Evolutionary conservation across 495 filamentous ascomycete genomes (phyloP), one percentile per base, ranked within the genome.

Genomic region (Lasiosphaeris hirsuta): DNA sequence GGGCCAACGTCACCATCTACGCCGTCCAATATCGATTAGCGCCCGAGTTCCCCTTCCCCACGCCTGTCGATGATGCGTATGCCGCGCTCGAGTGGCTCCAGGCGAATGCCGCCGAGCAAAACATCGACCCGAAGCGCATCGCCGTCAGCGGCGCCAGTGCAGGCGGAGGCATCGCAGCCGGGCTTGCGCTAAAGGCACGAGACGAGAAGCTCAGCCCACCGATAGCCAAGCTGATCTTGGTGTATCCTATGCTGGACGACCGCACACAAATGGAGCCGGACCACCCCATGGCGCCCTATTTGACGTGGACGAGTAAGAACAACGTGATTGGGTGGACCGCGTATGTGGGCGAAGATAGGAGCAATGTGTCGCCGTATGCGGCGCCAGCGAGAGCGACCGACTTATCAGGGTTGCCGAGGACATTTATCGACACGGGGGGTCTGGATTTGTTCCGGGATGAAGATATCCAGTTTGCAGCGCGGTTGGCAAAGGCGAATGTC

Each of bases 401-500:
- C 49, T 35, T 78, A 41, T 54, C 52, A 6, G 66, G 67, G 9
- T 46, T 79, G 43, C 76, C 76, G 7, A 54, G 58, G 33, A 67
- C 71, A 0, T 76, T 60, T 40, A 62, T 79, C 13, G 72, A 75
- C 19, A 63, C 70, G 9, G 73, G 75, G 4, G 53, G 56, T 6
- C 58, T 74, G 48, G 76, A 77, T 53, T 19, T 76, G 13, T 78
- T 82, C 56, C 63, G 70, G 7, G 75, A 79, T 39, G 75, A 81
- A 62, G 57, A 60, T 44, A 37, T 79, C 3, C 69, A 57, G 7
- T 81, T 69, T 63, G 79, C 72, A 13, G 57, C 57, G 8, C 57
- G 33, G 41, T 51, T 82, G 37, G 71, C 69, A 54, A 60, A 40
- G 49, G 62, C 58, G 15, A 75, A 72, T 19, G 72, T 76, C 3